Conservation (phyloP, 108 stramenopile species). For the Nitzschia sp. region DNA sequence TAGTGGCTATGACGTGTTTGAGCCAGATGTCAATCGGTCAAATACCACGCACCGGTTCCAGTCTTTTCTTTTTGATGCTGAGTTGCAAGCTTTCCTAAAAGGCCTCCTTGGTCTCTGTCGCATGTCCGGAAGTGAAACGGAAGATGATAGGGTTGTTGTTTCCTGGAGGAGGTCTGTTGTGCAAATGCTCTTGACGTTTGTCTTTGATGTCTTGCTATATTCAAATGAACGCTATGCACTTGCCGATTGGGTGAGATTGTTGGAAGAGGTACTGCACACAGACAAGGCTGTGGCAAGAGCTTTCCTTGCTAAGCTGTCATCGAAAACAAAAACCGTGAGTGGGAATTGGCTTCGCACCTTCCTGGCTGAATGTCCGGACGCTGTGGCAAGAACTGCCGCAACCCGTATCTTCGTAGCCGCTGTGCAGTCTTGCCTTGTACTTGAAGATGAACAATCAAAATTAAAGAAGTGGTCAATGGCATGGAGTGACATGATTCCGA, state of each 20-base stretch:
- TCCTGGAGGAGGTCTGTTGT: constrained; percentile 55
- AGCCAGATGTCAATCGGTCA: constrained; percentile 72
- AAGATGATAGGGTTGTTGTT: background rate
- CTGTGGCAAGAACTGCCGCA: constrained; percentile 57
- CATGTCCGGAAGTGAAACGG: constrained; percentile 5
- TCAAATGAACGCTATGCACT: constrained; percentile 51
- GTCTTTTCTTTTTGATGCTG: constrained; percentile 86
- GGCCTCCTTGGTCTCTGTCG: constrained; percentile 65
- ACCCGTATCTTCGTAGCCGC: constrained; percentile 62
- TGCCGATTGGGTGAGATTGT: constrained; percentile 56
- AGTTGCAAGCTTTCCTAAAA: constrained; percentile 86
- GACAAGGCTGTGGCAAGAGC: constrained; percentile 38
- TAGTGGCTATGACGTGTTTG: constrained; percentile 81
- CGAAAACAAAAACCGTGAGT: constrained; percentile 51
- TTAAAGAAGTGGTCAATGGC: constrained; percentile 57
- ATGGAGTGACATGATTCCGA: constrained; percentile 52
- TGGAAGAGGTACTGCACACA: constrained; percentile 48
- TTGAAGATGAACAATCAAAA: constrained; percentile 50
- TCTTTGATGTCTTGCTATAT: constrained; percentile 80
- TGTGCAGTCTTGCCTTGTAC: constrained; percentile 39
- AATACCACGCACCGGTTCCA: constrained; percentile 87
- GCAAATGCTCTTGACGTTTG: constrained; percentile 58
- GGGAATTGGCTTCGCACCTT: constrained; percentile 83
- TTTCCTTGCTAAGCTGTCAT: constrained; percentile 66
- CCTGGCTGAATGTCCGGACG: constrained; percentile 74